Conservation (phyloP, 768 basidiomycete genomes). For the Udeniomyces megalosporus region DNA sequence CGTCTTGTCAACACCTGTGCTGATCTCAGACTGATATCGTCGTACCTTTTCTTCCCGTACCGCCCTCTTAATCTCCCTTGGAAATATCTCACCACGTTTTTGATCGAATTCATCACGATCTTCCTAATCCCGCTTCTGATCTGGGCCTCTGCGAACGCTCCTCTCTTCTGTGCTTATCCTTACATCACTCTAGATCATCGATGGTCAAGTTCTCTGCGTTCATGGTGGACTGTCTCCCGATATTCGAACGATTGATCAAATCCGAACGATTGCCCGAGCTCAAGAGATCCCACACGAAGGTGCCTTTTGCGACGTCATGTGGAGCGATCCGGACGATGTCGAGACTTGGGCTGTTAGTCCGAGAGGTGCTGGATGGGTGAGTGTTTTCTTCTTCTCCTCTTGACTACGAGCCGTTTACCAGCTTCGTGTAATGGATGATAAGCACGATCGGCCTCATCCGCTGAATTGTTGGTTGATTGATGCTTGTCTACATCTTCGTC, state of each 20-base stretch:
- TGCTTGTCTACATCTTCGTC: background rate
- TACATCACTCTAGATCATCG: constrained; percentile 53
- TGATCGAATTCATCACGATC: too few relatives aligned
- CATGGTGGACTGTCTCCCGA: constrained; percentile 94
- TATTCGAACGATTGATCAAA: constrained; percentile 85
- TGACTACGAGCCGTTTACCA: background rate
- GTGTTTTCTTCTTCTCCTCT: background rate
- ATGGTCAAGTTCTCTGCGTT: constrained; percentile 79
- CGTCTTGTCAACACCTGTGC: background rate
- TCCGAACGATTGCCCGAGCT: constrained; percentile 59
- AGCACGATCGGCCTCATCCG: too few relatives aligned
- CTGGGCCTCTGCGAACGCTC: too few relatives aligned
- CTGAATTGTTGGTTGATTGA: background rate
- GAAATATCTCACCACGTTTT: too few relatives aligned
- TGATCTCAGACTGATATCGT: background rate
- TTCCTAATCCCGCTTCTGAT: too few relatives aligned
- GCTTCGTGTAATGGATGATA: too few relatives aligned
- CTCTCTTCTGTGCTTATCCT: too few relatives aligned
- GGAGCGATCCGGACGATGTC: constrained; percentile 52
- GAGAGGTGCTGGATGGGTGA: constrained; percentile 75
- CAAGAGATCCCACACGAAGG: constrained; percentile 37
- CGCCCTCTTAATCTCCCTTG: background rate
- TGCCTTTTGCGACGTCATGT: constrained; percentile 67
- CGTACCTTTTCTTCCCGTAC: background rate
- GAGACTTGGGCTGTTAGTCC: constrained; percentile 95